These are phyloP conservation scores for Claviceps fusiformis DNA, from an alignment of 2,329 filamentous ascomycete species.

Conservation along the genomic window DNA sequence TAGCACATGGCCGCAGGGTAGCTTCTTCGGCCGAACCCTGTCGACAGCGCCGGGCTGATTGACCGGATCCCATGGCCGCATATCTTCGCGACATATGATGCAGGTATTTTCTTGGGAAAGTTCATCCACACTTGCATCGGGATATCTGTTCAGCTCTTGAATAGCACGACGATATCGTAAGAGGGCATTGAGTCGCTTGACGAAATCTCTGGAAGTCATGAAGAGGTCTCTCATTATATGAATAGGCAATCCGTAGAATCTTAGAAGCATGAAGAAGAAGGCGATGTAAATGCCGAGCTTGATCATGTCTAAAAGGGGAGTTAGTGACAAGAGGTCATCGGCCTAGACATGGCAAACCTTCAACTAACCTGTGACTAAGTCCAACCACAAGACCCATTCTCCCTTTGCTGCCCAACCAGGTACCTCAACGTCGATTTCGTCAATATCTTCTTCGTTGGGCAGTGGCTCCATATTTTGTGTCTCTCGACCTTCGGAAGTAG, in stretches of 20 bases:
- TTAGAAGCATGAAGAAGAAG: slow-evolving; percentile 87
- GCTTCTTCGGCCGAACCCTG: slow-evolving; percentile 78
- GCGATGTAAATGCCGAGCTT: slow-evolving; percentile 80
- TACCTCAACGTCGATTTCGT: slow-evolving; percentile 90
- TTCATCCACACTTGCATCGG: slow-evolving; percentile 80
- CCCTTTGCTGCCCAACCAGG: slow-evolving; percentile 95
- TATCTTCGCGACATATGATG: slow-evolving; percentile 94
- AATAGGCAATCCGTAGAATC: slow-evolving; percentile 89
- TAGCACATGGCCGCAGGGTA: slow-evolving; percentile 90
- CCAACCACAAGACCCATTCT: slow-evolving; percentile 78
- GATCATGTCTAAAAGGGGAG: slow-evolving; percentile 53
- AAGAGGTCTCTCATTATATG: slow-evolving; percentile 95
- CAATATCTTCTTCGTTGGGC: slow-evolving; percentile 59
- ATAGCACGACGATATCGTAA: slow-evolving; percentile 84
- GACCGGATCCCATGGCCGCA: slow-evolving; percentile 60
- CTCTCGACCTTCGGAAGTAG: slow-evolving; percentile 42
- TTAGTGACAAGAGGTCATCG: neutral
- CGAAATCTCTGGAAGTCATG: slow-evolving; percentile 82
- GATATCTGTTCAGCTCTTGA: slow-evolving; percentile 86
- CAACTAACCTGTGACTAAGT: slow-evolving; percentile 61
- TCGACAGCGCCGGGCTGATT: slow-evolving; percentile 60
- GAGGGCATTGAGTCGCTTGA: slow-evolving; percentile 78
- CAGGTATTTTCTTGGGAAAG: slow-evolving; percentile 80
- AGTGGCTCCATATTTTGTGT: slow-evolving; percentile 38
- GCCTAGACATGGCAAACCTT: neutral